Conservation (phyloP, 257 asterid genomes). For the Ajuga chamaepitys region DNA sequence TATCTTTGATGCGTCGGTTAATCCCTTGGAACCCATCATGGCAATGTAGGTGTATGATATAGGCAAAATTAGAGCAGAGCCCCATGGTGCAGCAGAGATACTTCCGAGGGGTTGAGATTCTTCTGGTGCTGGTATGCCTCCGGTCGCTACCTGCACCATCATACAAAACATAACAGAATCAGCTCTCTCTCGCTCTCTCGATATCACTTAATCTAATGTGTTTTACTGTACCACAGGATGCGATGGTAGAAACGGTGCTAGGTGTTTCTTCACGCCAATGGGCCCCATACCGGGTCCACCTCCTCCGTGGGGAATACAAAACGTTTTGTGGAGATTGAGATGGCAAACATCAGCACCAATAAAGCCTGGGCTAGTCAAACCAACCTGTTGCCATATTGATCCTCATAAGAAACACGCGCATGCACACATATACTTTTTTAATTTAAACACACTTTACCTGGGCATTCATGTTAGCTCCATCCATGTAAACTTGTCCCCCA, state of each 20-base stretch:
- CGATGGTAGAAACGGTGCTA: slow-evolving; percentile 89
- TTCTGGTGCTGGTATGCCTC: slow-evolving; percentile 91
- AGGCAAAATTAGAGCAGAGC: slow-evolving; percentile 96
- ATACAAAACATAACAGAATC: neutral
- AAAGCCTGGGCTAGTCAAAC: slow-evolving; percentile 92
- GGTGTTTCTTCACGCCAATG: slow-evolving; percentile 90
- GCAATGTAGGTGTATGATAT: slow-evolving; percentile 92
- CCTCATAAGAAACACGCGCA: neutral
- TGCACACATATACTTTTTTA: too few relatives aligned
- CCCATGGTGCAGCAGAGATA: slow-evolving; percentile 99
- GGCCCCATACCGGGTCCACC: slow-evolving; percentile 99
- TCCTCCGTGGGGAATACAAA: slow-evolving; percentile 98
- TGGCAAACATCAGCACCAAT: slow-evolving; percentile 99
- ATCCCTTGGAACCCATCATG: slow-evolving; percentile 98
- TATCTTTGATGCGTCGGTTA: slow-evolving; percentile 87
- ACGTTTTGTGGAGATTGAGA: slow-evolving; percentile 95
- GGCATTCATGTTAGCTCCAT: slow-evolving; percentile 99
- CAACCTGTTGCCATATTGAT: slow-evolving; percentile 50
- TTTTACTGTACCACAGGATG: slow-evolving; percentile 84
- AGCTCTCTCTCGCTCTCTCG: neutral
- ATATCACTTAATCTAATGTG: neutral
- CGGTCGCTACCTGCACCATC: slow-evolving; percentile 58
- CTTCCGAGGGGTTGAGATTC: slow-evolving; percentile 79
- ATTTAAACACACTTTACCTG: slow-evolving; percentile 46
- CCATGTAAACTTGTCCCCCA: slow-evolving; percentile 99